phyloP scores from a whole-genome alignment of 305 asterid species.

The Fraxinus dipetala region DNA sequence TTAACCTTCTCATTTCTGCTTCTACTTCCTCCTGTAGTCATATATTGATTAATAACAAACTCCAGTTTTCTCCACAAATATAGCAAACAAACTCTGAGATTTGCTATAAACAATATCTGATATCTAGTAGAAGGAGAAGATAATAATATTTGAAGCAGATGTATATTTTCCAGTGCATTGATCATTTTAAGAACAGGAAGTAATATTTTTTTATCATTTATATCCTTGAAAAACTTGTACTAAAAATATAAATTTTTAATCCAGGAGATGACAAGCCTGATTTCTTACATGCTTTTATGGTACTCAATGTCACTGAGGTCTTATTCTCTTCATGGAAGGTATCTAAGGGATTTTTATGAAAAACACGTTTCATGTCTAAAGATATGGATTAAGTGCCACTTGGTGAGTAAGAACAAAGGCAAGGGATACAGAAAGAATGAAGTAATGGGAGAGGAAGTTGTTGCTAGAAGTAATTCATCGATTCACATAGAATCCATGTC shows the following conservation, averaged over 20 bases:
- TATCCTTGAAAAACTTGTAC: not conserved
- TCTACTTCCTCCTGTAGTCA: conserved; percentile 40
- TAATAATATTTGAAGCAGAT: not conserved
- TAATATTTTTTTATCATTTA: not conserved
- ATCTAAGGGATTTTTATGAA: not conserved
- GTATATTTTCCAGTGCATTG: not conserved
- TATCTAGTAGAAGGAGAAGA: not conserved
- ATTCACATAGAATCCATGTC: not conserved
- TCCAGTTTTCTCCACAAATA: not conserved
- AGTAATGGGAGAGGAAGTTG: not conserved
- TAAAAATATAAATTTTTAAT: not conserved
- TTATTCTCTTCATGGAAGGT: not conserved
- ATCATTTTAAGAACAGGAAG: not conserved
- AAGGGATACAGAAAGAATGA: not conserved
- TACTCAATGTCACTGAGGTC: not conserved
- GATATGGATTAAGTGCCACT: not conserved
- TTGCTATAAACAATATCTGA: not conserved
- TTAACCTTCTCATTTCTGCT: conserved; percentile 48
- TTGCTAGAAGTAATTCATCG: not conserved
- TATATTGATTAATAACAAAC: not conserved
- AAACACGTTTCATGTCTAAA: not conserved
- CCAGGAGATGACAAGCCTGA: not conserved
- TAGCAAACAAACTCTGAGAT: not conserved
- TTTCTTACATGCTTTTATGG: not conserved
- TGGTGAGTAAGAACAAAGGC: not conserved